Evolutionary conservation across 768 basidiomycete species (phyloP).

Genomic region (Tulasnella sp.): DNA sequence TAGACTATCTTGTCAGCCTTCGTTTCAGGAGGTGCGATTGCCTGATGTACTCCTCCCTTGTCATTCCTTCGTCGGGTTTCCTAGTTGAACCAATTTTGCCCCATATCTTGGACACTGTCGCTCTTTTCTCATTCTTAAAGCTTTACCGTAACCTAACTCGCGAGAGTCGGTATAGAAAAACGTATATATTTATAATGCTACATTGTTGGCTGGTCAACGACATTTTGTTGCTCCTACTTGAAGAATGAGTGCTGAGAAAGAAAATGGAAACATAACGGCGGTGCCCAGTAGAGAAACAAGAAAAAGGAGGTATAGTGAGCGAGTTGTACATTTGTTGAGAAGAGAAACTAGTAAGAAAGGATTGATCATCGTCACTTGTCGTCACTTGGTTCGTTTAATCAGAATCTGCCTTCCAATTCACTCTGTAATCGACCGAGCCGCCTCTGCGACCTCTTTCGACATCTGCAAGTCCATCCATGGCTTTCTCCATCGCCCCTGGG

Average conservation of each 20-base stretch:
- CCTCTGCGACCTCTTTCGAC: not conserved
- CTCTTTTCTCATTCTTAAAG: not conserved
- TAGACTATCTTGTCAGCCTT: not conserved
- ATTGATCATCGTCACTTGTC: not conserved
- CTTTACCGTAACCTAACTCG: not conserved
- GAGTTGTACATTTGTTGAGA: not conserved
- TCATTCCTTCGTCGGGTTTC: not conserved
- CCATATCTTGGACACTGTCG: not conserved
- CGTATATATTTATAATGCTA: constrained; percentile 10
- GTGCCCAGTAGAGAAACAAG: not conserved
- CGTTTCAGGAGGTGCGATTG: constrained; percentile 5
- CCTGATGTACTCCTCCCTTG: constrained; percentile 1
- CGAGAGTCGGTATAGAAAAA: not conserved
- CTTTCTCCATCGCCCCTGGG: not conserved
- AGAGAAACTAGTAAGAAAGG: not conserved
- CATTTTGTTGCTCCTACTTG: not conserved
- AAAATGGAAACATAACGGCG: not conserved
- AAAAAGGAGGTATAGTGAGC: not conserved
- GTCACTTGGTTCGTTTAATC: not conserved
- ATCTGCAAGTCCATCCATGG: not conserved
- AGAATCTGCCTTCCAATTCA: not conserved
- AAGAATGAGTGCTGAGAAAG: not conserved
- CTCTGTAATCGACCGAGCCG: not conserved
- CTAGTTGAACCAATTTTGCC: not conserved
- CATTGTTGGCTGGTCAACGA: not conserved